phyloP scores from a whole-genome alignment of 441 rosid genomes.

The Arabidopsis lyrata region DNA sequence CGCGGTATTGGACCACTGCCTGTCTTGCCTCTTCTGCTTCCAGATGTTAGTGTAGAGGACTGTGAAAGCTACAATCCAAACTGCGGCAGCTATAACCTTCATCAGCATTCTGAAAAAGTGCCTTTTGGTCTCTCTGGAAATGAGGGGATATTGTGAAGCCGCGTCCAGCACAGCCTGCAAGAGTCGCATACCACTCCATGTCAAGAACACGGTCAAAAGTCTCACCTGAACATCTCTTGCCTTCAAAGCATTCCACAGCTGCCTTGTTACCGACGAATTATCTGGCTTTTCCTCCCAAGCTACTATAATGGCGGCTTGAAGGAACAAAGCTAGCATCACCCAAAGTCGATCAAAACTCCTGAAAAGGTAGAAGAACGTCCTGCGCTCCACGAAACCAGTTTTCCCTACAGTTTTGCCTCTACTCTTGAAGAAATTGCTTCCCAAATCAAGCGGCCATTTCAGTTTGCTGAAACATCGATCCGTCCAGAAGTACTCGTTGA shows the following conservation, averaged over 20 bases:
- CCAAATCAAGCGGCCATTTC: constrained; percentile 85
- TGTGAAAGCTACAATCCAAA: constrained; percentile 68
- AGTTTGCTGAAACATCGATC: constrained; percentile 76
- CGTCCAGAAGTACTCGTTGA: constrained; percentile 93
- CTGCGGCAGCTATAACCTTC: constrained; percentile 65
- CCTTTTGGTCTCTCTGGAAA: constrained; percentile 76
- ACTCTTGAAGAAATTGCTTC: constrained; percentile 71
- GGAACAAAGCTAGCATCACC: constrained; percentile 83
- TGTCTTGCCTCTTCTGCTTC: constrained; percentile 65
- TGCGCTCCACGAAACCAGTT: constrained; percentile 91
- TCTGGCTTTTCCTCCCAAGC: constrained; percentile 75
- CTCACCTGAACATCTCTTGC: constrained; percentile 63
- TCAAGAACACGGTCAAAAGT: constrained; percentile 73
- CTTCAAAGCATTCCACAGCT: constrained; percentile 74
- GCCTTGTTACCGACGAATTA: constrained; percentile 46
- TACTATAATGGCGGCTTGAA: constrained; percentile 81
- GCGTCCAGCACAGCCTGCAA: constrained; percentile 82
- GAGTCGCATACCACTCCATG: constrained; percentile 88
- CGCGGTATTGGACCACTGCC: constrained; percentile 58
- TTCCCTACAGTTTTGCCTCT: constrained; percentile 72
- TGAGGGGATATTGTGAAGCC: constrained; percentile 62
- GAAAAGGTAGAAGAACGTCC: constrained; percentile 81
- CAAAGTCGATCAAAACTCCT: constrained; percentile 89
- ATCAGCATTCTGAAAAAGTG: constrained; percentile 77
- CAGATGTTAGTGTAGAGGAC: constrained; percentile 73